Evolutionary conservation across 331 rosid species (phyloP), one percentile per base, ranked within the genome.

Genomic region (Cydonia oblonga): DNA sequence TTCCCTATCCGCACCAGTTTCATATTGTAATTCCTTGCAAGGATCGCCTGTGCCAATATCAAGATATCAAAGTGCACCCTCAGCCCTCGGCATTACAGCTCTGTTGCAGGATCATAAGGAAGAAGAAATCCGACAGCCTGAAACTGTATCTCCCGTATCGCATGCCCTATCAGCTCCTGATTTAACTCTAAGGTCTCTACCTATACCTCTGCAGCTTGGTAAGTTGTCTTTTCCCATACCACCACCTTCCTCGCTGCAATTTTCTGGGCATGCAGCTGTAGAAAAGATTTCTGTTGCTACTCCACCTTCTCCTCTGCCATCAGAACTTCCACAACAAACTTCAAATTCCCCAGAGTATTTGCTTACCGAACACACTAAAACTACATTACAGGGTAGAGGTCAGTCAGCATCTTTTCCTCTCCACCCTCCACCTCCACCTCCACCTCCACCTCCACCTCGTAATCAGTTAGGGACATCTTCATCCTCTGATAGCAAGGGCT

Each of bases 41-140:
- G 93, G 89, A 64, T 89, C 90, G 38, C 88, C 92, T 58, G 52
- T 74, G 66, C 77, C 89, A 54, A 66, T 82, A 53, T 84, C 92
- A 58, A 85, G 96, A 84, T 89, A 80, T 83, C 88, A 71, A 19
- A 84, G 89, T 74, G 82, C 89, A 32, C 88, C 96, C 64, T 84
- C 93, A 40, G 79, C 92, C 74, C 90, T 91, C 59, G 97, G 97
- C 82, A 91, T 91, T 79, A 91, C 96, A 72, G 83, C 92, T 63
- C 87, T 90, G 70, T 81, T 95, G 85, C 96, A 87, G 32, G 99
- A 95, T 83, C 90, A 84, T 78, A 67, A 14, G 51, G 81, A 81
- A 77, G 90, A 79, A 71, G 82, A 86, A 62, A 68, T 63, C 71
- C 54, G 64, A 68, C 78, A 75, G 61, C 87, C 82, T 62, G 85